These are phyloP conservation scores for Salix suchowensis DNA, from an alignment of 345 rosid genomes.

Conservation along the genomic window DNA sequence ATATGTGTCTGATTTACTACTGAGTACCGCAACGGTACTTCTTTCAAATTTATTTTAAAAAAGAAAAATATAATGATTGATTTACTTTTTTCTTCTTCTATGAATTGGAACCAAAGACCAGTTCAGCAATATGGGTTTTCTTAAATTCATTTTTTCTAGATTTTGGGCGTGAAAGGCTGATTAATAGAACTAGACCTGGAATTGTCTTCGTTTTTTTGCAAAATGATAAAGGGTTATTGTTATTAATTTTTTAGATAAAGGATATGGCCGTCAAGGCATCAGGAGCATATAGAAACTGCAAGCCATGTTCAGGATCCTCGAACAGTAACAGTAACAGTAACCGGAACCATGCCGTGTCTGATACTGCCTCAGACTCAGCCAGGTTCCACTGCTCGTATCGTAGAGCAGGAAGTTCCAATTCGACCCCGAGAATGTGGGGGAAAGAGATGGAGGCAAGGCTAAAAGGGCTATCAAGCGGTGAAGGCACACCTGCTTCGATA, in stretches of 20 bases:
- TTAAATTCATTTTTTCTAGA: neutral
- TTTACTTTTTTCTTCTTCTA: neutral
- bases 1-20: neutral
- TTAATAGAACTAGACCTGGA: neutral
- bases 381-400: conserved; percentile 66
- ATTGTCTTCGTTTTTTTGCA: neutral
- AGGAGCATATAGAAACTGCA: conserved; percentile 84
- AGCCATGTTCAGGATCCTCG: conserved; percentile 76
- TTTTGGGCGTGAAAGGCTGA: neutral
- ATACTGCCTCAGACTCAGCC: conserved; percentile 59
- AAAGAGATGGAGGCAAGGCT: conserved; percentile 79
- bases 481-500: conserved; percentile 77
- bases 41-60: neutral
- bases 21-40: neutral
- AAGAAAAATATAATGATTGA: neutral
- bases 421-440: conserved; percentile 63
- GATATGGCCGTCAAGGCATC: conserved; percentile 94
- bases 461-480: conserved; percentile 83
- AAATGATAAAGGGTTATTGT: conserved; percentile 1
- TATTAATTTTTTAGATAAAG: conserved; percentile 52
- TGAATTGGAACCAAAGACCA: neutral
- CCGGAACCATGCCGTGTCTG: conserved; percentile 50
- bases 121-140: neutral
- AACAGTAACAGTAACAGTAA: conserved; percentile 45
- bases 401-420: conserved; percentile 60